phyloP scores from a whole-genome alignment of 2,329 filamentous ascomycete genomes.

The Sphaceloma murrayae region DNA sequence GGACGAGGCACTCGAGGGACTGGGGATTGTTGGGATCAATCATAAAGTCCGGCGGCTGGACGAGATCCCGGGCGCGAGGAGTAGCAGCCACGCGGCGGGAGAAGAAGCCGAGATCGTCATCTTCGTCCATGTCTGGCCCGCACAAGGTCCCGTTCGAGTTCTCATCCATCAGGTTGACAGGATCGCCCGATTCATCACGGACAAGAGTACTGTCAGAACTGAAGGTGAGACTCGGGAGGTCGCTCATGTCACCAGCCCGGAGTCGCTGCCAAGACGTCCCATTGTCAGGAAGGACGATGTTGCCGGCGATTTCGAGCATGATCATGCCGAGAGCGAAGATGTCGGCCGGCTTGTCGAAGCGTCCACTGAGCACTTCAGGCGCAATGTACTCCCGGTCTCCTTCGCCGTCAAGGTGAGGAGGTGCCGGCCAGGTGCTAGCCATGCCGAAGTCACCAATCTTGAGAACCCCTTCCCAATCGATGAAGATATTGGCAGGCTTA shows the following conservation, averaged over 20 bases:
- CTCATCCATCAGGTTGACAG: slow-evolving; percentile 23
- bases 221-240: slow-evolving; percentile 79
- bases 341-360: slow-evolving; percentile 83
- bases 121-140: slow-evolving; percentile 27
- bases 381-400: slow-evolving; percentile 95
- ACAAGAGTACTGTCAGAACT: slow-evolving; percentile 60
- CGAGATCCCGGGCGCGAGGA: slow-evolving; percentile 40
- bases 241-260: slow-evolving; percentile 77
- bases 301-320: slow-evolving; percentile 87
- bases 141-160: slow-evolving; percentile 9
- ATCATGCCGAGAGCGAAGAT: slow-evolving; percentile 91
- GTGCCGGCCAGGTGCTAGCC: slow-evolving; percentile 68
- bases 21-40: slow-evolving; percentile 59
- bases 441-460: slow-evolving; percentile 84
- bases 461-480: slow-evolving; percentile 68
- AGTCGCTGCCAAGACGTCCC: slow-evolving; percentile 85
- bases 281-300: slow-evolving; percentile 88
- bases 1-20: slow-evolving; percentile 74
- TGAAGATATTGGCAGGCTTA: slow-evolving; percentile 76
- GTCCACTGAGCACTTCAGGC: slow-evolving; percentile 78
- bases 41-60: slow-evolving; percentile 79
- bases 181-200: slow-evolving; percentile 66
- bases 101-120: slow-evolving; percentile 21
- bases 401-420: slow-evolving; percentile 71
- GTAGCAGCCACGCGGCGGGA: slow-evolving; percentile 20